Base-by-base conservation (phyloP, 192 early-diverging fungal genomes). In the Gryganskiella cystojenkinii region DNA sequence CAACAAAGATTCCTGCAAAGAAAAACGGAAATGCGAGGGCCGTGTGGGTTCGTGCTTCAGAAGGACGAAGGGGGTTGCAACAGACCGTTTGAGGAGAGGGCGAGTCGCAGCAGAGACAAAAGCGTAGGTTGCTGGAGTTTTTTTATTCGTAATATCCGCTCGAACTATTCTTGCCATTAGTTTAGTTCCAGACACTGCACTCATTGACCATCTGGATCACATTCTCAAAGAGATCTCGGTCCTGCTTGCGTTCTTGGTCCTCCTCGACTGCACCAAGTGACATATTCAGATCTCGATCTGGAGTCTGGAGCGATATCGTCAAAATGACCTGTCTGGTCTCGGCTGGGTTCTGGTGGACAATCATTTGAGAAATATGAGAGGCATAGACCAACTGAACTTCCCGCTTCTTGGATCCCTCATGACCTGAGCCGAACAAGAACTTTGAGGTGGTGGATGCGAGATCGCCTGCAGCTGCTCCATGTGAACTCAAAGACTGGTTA, bases 331-430 rank as follows among this genome's bases (percentile, higher is more conserved):
- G 54, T 28, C 87, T 61, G 10, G 69, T 68, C 45, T 89, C 87
- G 15, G 61, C 51, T 9, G 85, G 84, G 61, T 87, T 87, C 50
- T 83, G 83, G 22, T 72, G 70, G 1, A 72, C 79, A 37, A 89
- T 85, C 46, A 83, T 71, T 15, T 83, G 81, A 5, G 84, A 64
- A 24, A 89, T 81, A 20, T 82, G 80, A 14, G 84, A 80, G 17
- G 85, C 82, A 55, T 89, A 89, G n/a, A 89, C 67, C 22, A 65
- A 70, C 43, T 89, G 84, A 9, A 85, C 45, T 11, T 83, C 75
- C 24, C 67, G 73, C 50, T 83, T 82, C 13, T 70, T 61, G 1
- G 81, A 78, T 0, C 57, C 30, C 2, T 82, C 70, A 8, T 81
- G 79, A 42, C 60, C 59, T 8, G 63, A 45, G 35, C 85, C 85